These are phyloP conservation scores for Hyaloscypha variabilis DNA, from an alignment of 495 filamentous ascomycete genomes.

Conservation along the genomic window DNA sequence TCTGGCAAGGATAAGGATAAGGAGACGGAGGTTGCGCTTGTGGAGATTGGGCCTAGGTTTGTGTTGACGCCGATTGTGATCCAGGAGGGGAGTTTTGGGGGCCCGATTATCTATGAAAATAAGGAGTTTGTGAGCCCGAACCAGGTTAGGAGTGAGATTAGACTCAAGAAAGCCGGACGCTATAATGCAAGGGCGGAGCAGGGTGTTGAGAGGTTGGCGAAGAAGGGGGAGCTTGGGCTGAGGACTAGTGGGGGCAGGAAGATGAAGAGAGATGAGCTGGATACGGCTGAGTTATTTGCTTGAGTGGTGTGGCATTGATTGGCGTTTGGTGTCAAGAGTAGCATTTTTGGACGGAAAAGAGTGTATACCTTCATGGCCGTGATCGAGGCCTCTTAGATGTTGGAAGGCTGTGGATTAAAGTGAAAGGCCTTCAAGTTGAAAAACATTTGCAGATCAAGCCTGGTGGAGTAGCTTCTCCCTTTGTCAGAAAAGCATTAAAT, in stretches of 20 bases:
- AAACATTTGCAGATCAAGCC: too few species aligned
- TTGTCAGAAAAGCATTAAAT: too few species aligned
- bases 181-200: slow-evolving; percentile 76
- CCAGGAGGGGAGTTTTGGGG: slow-evolving; percentile 91
- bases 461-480: too few species aligned
- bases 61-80: slow-evolving; percentile 96
- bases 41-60: slow-evolving; percentile 95
- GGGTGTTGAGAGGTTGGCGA: slow-evolving; percentile 68
- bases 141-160: slow-evolving; percentile 81
- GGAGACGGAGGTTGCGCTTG: slow-evolving; percentile 75
- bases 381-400: background rate
- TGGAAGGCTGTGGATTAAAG: too few species aligned
- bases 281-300: slow-evolving; percentile 80
- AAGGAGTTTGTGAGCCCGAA: slow-evolving; percentile 98
- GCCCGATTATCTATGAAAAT: slow-evolving; percentile 97
- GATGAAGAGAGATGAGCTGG: slow-evolving; percentile 69
- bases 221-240: slow-evolving; percentile 76
- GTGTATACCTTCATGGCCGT: background rate
- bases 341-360: slow-evolving; percentile 16
- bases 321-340: slow-evolving; percentile 26
- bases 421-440: too few species aligned
- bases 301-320: slow-evolving; percentile 42
- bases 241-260: slow-evolving; percentile 59
- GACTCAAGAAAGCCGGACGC: slow-evolving; percentile 71
- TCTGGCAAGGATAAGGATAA: slow-evolving; percentile 38